These are phyloP conservation scores for Leptographium lundbergii DNA, from an alignment of 2,329 filamentous ascomycete genomes.

Conservation along the genomic window DNA sequence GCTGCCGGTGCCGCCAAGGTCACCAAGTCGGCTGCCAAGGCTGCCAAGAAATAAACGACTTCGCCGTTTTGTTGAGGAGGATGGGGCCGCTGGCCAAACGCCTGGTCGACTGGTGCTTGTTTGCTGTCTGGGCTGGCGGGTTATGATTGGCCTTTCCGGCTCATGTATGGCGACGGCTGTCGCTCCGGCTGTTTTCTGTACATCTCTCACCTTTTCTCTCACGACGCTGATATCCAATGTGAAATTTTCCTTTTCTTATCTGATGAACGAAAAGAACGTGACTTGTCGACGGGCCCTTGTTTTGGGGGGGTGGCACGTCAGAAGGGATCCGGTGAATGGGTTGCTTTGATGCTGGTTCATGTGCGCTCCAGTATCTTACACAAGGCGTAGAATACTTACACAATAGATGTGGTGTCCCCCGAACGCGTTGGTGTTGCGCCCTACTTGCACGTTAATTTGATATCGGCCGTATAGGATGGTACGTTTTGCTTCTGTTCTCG, in stretches of 20 bases:
- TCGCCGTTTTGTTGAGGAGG: slow-evolving; percentile 1
- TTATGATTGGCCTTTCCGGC: background rate
- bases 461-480: background rate
- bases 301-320: background rate
- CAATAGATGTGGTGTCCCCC: background rate
- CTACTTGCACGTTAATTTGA: background rate
- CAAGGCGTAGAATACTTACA: background rate
- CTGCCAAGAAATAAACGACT: slow-evolving; percentile 55
- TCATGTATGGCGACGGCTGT: background rate
- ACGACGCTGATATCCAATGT: slow-evolving; percentile 6
- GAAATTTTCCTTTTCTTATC: background rate
- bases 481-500: too few relatives aligned
- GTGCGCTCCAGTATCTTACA: background rate
- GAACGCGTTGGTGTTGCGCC: background rate
- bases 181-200: slow-evolving; percentile 3
- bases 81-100: slow-evolving; percentile 5
- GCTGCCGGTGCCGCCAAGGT: slow-evolving; percentile 47
- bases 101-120: slow-evolving; percentile 3
- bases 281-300: background rate
- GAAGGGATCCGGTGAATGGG: background rate
- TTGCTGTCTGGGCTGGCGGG: background rate
- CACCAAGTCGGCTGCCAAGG: slow-evolving; percentile 62
- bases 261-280: background rate
- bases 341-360: background rate
- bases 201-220: slow-evolving; percentile 2